These are phyloP conservation scores for Stipa capillata DNA, from an alignment of 176 grass and related monocot species.

Conservation along the genomic window DNA sequence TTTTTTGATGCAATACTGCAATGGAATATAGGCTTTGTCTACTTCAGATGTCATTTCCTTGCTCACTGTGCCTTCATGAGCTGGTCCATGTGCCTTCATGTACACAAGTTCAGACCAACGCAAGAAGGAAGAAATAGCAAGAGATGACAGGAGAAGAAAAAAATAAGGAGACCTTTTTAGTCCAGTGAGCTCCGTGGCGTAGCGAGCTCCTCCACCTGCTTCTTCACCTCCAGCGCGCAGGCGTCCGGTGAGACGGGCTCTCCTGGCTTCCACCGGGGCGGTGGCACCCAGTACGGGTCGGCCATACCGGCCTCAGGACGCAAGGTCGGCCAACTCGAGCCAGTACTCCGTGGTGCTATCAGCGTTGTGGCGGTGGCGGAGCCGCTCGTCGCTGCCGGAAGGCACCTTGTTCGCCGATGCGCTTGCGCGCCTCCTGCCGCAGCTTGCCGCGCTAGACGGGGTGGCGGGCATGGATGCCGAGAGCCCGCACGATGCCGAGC, in stretches of 20 bases:
- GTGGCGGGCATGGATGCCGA: background rate
- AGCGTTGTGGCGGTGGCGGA: slow-evolving; percentile 47
- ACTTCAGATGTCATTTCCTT: background rate
- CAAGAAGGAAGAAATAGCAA: background rate
- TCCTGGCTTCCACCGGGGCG: slow-evolving; percentile 52
- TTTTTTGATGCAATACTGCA: background rate
- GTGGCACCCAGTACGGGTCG: slow-evolving; percentile 60
- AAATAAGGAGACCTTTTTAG: slow-evolving; percentile 24
- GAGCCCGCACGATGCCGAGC: slow-evolving; percentile 27
- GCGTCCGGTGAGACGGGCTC: slow-evolving; percentile 32
- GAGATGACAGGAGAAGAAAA: no score
- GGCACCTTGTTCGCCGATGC: slow-evolving; percentile 57
- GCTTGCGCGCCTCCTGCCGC: slow-evolving; percentile 32
- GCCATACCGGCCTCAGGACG: slow-evolving; percentile 36
- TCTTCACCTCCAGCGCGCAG: slow-evolving; percentile 2
- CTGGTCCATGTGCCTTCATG: slow-evolving; percentile 30
- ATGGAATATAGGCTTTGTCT: background rate
- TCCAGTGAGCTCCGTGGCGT: slow-evolving; percentile 1
- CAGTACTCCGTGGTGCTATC: slow-evolving; percentile 65
- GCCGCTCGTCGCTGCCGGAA: slow-evolving; percentile 24
- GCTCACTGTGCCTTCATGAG: slow-evolving; percentile 2
- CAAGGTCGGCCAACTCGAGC: slow-evolving; percentile 56
- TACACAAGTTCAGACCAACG: no score
- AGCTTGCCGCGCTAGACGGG: slow-evolving; percentile 25
- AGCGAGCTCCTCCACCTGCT: slow-evolving; percentile 30